Base-by-base conservation (phyloP, 1,284 basidiomycete species). In the Pseudozyma pruni region DNA sequence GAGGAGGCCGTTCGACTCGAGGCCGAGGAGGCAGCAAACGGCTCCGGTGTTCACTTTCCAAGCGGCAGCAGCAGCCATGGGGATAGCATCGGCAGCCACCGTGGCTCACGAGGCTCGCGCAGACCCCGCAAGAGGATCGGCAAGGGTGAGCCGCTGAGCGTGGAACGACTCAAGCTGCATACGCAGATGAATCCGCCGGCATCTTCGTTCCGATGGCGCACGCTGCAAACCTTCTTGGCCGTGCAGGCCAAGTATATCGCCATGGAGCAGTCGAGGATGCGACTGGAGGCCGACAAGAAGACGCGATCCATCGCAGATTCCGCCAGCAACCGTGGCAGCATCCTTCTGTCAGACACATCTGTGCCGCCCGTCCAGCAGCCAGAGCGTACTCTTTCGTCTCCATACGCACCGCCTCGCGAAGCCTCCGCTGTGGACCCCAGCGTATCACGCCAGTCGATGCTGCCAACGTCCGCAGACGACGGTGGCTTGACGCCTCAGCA, bases 1-100 rank as follows among this genome's bases (percentile, higher is more conserved):
- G 88, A 91, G 41, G 93, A 98, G 42, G 85, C 95, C 27, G 85
- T 90, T 70, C 85, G 86, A 67, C 85, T 88, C 62, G 94, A 97
- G 80, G 84, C 71, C 50, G 68, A 78, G 62, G 66, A 69, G 45
- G 54, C 67, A 37, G 43, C 57, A 19, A 52, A 46, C 23, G 48
- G 33, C 11, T 47, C 23, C n/a, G 35, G 57, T 23, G 16, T 31
- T 22, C 3, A 41, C 39, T 38, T 35, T 23, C 38, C 38, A 6
- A 46, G 40, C 34, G 51, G 42, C 22, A 50, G 56, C 49, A 58
- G 31, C 50, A 58, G 49, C 13, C 55, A 56, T 17, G 43, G 54
- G 22, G 69, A 59, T 41, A 67, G 67, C 40, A 38, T 52, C 32
- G 41, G 46, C 37, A 58, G 72, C 25, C 67, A 74, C 14, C 59